Percentiles rank a stretch among this genome's conserved stretches.
These are phyloP conservation scores for Daedaleopsis nitida DNA, from an alignment of 768 basidiomycete species.

Conservation along the genomic window DNA sequence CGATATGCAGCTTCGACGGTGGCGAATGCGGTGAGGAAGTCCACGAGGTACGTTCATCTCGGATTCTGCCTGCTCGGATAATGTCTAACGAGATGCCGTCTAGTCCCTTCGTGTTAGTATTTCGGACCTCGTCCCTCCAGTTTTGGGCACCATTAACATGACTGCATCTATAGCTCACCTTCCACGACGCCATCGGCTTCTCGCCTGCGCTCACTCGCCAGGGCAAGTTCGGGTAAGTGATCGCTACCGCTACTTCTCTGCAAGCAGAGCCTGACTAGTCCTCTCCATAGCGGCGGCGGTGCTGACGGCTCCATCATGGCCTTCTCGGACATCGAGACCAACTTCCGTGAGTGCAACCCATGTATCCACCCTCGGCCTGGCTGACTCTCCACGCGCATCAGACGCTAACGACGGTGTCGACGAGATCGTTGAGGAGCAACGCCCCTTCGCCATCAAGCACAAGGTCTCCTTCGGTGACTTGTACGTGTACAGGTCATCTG, in stretches of 20 bases:
- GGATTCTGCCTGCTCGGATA: background rate
- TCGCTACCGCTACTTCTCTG: background rate
- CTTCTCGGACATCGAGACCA: constrained; percentile 43
- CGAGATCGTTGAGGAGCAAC: constrained; percentile 41
- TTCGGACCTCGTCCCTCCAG: background rate
- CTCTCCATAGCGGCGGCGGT: constrained; percentile 14
- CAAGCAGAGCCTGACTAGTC: background rate
- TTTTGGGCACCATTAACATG: background rate
- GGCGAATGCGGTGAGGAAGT: constrained; percentile 17
- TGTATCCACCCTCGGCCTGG: background rate
- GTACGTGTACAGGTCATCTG: constrained; percentile 31
- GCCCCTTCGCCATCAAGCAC: constrained; percentile 36
- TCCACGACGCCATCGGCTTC: constrained; percentile 31
- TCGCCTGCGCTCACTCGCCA: constrained; percentile 16
- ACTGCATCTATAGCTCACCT: constrained; percentile 19
- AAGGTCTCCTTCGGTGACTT: constrained; percentile 48
- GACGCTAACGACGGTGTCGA: constrained; percentile 34
- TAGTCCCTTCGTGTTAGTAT: constrained; percentile 4
- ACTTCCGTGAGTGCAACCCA: constrained; percentile 10
- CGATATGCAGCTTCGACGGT: constrained; percentile 5
- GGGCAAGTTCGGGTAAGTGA: constrained; percentile 17
- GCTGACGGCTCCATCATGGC: constrained; percentile 50
- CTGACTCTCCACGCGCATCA: background rate
- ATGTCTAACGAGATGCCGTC: background rate
- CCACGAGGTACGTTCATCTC: constrained; percentile 9